A percentile compares a stretch with the other conserved stretches of the same genome.
phyloP scores from a whole-genome alignment of 2,329 filamentous ascomycete genomes.

The Exophiala spinifera region DNA sequence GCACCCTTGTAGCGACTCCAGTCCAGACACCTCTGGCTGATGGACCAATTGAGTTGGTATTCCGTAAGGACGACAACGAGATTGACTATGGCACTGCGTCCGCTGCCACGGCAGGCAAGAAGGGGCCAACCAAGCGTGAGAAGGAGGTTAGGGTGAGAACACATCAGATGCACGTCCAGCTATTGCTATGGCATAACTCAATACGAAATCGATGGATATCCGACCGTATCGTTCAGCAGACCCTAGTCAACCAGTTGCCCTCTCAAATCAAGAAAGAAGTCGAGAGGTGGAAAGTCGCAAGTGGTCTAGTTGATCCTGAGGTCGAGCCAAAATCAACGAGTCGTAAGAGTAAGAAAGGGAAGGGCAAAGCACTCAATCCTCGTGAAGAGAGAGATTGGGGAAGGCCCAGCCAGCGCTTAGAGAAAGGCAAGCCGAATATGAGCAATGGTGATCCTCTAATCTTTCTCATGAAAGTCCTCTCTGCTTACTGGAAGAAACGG shows the following conservation, averaged over 20 bases:
- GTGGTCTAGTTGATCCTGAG: conserved; percentile 55
- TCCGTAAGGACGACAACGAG: conserved; percentile 55
- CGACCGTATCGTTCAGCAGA: conserved; percentile 70
- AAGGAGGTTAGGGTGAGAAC: conserved; percentile 72
- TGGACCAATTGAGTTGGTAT: conserved; percentile 71
- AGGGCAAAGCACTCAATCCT: conserved; percentile 40
- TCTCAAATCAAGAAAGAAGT: conserved; percentile 68
- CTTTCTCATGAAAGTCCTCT: conserved; percentile 70
- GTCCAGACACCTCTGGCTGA: conserved; percentile 49
- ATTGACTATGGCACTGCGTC: conserved; percentile 56
- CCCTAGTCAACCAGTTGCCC: conserved; percentile 70
- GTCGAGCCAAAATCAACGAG: conserved; percentile 38
- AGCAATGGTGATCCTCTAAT: conserved; percentile 80
- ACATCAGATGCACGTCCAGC: conserved; percentile 85
- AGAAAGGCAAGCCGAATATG: conserved; percentile 69
- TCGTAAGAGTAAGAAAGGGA: conserved; percentile 36
- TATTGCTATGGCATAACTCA: conserved; percentile 84
- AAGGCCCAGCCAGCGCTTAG: conserved; percentile 63
- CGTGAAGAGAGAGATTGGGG: conserved; percentile 65
- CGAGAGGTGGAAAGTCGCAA: conserved; percentile 68
- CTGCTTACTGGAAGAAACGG: conserved; percentile 81
- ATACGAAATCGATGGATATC: conserved; percentile 81
- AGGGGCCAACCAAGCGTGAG: conserved; percentile 81
- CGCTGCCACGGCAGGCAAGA: conserved; percentile 65
- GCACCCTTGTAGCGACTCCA: conserved; percentile 36